Base-by-base conservation (phyloP, 2,329 filamentous ascomycete genomes). In the Bipolaris sorokiniana region DNA sequence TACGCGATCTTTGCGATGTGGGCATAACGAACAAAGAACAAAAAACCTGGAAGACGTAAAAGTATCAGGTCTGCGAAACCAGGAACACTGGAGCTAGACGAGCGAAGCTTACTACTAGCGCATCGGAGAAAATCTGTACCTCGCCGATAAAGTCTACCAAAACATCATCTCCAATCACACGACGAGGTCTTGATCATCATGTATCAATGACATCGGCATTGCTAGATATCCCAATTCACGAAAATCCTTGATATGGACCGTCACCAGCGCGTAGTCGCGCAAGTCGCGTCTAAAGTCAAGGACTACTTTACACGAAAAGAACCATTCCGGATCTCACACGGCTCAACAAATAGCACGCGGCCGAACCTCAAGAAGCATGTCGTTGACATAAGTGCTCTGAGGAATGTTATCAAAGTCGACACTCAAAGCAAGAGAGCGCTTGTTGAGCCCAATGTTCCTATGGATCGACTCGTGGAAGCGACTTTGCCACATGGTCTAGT, bases 251-350 rank as follows among this genome's bases (percentile, higher is more conserved):
- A n/a, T 16, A 76, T 79, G 75, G 73, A 78, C 18, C 68, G 71
- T 20, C 79, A 84, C 63, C 69, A 77, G 51, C 68, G 74, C 51
- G 73, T 77, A 20, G 82, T 85, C 23, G 67, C 77, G 28, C 64
- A 69, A 42, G 80, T 85, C 31, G 78, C 82, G 6, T 70, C 74
- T 4, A 76, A 73, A 51, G 81, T 85, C 45, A 77, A 77, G 48
- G 67, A 75, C 11, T 86, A 84, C 71, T 79, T 85, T 68, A 73
- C 78, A 11, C 79, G 79, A 42, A 77, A 82, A 52, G 77, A 83
- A 69, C 84, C 88, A 2, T 92, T 90, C 75, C 83, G 89, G n/a
- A 88, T 92, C 70, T 90, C 87, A 66, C 90, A 92, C 76, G 90
- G 90, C 59, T 87, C 88, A 0, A 92, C 90, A 23, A 92, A 91